phyloP scores from a whole-genome alignment of 495 filamentous ascomycete species.

The Penicillium crystallinum region DNA sequence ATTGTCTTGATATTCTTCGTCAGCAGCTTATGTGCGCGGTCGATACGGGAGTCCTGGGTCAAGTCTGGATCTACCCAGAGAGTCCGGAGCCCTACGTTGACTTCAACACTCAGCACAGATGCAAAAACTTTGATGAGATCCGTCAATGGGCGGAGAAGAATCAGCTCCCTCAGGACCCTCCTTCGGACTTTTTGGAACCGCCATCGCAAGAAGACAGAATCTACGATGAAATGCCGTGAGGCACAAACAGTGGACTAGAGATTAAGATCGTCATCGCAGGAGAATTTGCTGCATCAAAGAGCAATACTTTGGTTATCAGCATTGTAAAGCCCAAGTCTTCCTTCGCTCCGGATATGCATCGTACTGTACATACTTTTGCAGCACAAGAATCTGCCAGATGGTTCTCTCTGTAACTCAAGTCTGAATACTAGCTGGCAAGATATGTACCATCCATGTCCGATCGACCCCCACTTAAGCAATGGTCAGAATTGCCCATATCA shows the following conservation, averaged over 20 bases:
- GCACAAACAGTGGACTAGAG: neutral
- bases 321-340: too few relatives aligned
- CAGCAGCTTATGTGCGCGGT: constrained; percentile 54
- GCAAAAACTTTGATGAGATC: constrained; percentile 51
- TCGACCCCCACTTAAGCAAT: too few relatives aligned
- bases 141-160: constrained; percentile 45
- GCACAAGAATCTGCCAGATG: too few relatives aligned
- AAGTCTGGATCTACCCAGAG: constrained; percentile 46
- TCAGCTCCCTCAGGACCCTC: constrained; percentile 38
- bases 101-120: constrained; percentile 52
- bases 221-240: constrained; percentile 35
- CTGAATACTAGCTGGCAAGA: too few relatives aligned
- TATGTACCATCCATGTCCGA: too few relatives aligned
- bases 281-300: too few relatives aligned
- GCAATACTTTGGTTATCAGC: too few relatives aligned
- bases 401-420: too few relatives aligned
- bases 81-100: constrained; percentile 45
- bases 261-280: too few relatives aligned
- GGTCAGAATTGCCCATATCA: too few relatives aligned
- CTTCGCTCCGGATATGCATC: too few relatives aligned
- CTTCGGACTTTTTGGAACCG: constrained; percentile 38
- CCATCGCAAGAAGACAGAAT: constrained; percentile 34
- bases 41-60: constrained; percentile 48
- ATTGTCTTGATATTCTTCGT: constrained; percentile 52
- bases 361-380: too few relatives aligned